These are phyloP conservation scores for Pythium folliculosum DNA, from an alignment of 352 stramenopile genomes.

Conservation along the genomic window DNA sequence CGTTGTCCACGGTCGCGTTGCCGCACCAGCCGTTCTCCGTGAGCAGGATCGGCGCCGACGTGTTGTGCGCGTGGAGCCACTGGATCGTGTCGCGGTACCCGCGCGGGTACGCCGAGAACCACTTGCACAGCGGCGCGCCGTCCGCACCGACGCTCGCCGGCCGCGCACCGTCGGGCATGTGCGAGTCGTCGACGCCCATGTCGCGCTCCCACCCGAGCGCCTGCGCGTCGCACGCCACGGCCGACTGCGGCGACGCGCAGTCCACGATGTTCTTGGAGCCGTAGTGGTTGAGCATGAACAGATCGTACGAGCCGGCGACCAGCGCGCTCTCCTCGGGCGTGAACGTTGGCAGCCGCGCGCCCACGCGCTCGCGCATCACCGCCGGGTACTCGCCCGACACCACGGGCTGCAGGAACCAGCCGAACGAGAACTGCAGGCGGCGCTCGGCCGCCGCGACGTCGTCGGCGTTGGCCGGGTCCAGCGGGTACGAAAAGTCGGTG, in stretches of 20 bases:
- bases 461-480: conserved; percentile 53
- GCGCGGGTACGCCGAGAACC: conserved; percentile 49
- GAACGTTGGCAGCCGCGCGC: conserved; percentile 86
- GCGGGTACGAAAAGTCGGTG: conserved; percentile 67
- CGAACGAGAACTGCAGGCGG: conserved; percentile 87
- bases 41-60: conserved; percentile 43
- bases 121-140: conserved; percentile 39
- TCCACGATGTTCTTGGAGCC: conserved; percentile 54
- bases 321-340: conserved; percentile 67
- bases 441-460: conserved; percentile 72
- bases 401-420: conserved; percentile 92
- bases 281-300: conserved; percentile 97
- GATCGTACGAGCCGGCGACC: conserved; percentile 89
- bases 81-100: conserved; percentile 59
- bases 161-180: conserved; percentile 53
- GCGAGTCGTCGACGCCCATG: conserved; percentile 52
- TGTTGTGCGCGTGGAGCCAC: conserved; percentile 49
- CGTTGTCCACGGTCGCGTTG: conserved; percentile 55
- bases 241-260: conserved; percentile 36
- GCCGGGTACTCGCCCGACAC: conserved; percentile 90
- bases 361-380: conserved; percentile 84
- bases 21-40: conserved; percentile 71
- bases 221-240: conserved; percentile 37
- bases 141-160: conserved; percentile 40
- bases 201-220: conserved; percentile 43